These are phyloP conservation scores for Trichoderma harzianum DNA, from an alignment of 2,329 filamentous ascomycete species.

Conservation along the genomic window DNA sequence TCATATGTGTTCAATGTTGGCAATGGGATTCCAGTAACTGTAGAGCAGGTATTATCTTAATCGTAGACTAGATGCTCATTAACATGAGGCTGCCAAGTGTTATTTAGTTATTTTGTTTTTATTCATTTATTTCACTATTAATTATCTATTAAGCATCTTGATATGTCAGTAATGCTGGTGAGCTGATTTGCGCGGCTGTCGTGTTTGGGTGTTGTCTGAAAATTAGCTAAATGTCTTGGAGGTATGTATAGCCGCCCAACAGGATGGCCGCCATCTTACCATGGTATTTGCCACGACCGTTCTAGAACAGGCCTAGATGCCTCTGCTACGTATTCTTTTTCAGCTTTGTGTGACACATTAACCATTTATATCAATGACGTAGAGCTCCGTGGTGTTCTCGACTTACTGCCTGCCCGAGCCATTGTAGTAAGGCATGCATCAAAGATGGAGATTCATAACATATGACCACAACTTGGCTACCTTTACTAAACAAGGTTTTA, in stretches of 20 bases:
- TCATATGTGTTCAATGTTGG: neutral
- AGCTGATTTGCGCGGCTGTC: neutral
- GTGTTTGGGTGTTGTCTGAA: neutral
- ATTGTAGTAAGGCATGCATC: neutral
- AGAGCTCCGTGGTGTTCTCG: neutral
- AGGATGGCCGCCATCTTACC: neutral
- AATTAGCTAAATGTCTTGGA: neutral
- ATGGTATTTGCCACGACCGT: neutral
- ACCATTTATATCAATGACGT: neutral
- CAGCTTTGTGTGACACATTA: neutral
- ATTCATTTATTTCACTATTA: neutral
- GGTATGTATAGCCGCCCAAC: neutral
- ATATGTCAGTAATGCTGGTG: neutral
- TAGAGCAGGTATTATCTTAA: neutral
- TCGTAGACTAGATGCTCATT: neutral
- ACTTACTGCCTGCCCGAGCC: neutral
- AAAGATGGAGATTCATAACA: neutral
- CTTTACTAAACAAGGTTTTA: rapidly evolving
- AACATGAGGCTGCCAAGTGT: neutral
- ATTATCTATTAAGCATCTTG: neutral
- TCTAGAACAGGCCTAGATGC: neutral
- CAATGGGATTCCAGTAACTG: neutral
- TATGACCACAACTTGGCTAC: neutral
- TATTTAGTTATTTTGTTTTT: neutral
- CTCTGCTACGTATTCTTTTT: neutral